Conservation (phyloP, 495 filamentous ascomycete species). For the Penicillium canescens region DNA sequence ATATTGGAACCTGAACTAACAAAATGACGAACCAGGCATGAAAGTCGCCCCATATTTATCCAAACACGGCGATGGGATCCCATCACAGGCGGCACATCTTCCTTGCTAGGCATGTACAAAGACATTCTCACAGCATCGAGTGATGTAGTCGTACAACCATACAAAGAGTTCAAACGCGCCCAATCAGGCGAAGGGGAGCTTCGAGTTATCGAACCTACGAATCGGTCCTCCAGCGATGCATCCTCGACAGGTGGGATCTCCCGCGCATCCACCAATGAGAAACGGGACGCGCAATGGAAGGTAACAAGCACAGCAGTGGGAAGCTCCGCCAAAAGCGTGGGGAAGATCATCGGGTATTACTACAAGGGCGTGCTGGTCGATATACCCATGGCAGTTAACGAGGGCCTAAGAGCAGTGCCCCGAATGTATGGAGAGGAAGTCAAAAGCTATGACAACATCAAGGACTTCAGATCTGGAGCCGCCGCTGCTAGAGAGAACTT, state of each 20-base stretch:
- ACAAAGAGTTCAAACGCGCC: conserved; percentile 26
- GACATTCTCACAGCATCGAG: conserved; percentile 28
- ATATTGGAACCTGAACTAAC: background rate
- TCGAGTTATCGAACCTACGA: conserved; percentile 2
- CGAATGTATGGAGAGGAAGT: conserved; percentile 70
- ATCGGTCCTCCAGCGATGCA: background rate
- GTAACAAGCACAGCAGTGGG: conserved; percentile 21
- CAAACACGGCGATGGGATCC: conserved; percentile 43
- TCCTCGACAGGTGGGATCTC: background rate
- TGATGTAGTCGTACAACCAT: conserved; percentile 37
- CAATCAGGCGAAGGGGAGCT: conserved; percentile 3
- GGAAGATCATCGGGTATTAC: conserved; percentile 29
- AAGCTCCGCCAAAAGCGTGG: conserved; percentile 35
- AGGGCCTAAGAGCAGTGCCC: conserved; percentile 84
- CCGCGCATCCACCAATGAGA: no score
- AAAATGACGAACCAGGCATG: conserved; percentile 14
- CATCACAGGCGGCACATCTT: conserved; percentile 46
- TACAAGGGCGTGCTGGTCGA: conserved; percentile 56
- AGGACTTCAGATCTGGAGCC: conserved; percentile 39
- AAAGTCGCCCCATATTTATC: conserved; percentile 33
- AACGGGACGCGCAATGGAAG: conserved; percentile 1
- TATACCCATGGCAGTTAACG: conserved; percentile 68
- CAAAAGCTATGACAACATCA: conserved; percentile 29
- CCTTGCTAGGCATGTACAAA: conserved; percentile 21
- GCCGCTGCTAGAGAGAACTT: conserved; percentile 55